A percentile compares a stretch with the other conserved stretches of the same genome.
Conservation (phyloP, 441 rosid species). For the Mallotus repandus region DNA sequence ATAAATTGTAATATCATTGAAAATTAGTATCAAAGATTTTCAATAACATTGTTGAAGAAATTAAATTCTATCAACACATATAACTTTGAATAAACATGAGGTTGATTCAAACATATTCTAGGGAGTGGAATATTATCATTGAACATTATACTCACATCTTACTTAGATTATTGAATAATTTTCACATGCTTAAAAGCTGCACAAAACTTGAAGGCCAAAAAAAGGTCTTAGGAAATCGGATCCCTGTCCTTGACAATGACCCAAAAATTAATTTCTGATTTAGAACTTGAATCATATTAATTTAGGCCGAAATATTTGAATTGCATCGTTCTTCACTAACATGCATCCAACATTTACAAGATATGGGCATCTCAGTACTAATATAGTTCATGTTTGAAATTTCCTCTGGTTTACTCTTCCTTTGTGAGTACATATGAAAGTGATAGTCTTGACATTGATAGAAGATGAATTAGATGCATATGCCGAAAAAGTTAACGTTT, state of each 20-base stretch:
- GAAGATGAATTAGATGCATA: neutral
- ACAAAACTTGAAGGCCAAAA: neutral
- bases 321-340: neutral
- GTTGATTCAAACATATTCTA: neutral
- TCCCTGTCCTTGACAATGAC: neutral
- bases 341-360: too few relatives aligned
- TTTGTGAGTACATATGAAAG: neutral
- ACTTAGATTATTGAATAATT: neutral
- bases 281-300: neutral
- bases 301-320: constrained; percentile 3
- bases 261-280: too few relatives aligned
- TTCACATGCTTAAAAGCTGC: neutral
- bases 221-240: neutral
- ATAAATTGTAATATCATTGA: too few relatives aligned
- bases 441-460: neutral
- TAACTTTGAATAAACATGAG: neutral
- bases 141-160: neutral
- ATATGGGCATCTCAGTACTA: too few relatives aligned
- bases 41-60: too few relatives aligned
- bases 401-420: neutral
- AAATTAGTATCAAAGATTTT: too few relatives aligned
- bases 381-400: neutral
- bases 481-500: neutral
- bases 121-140: neutral
- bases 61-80: too few relatives aligned